Percentiles rank a stretch among this genome's conserved stretches.
Conservation (phyloP, 2,329 filamentous ascomycete species). For the Nemania abortiva region DNA sequence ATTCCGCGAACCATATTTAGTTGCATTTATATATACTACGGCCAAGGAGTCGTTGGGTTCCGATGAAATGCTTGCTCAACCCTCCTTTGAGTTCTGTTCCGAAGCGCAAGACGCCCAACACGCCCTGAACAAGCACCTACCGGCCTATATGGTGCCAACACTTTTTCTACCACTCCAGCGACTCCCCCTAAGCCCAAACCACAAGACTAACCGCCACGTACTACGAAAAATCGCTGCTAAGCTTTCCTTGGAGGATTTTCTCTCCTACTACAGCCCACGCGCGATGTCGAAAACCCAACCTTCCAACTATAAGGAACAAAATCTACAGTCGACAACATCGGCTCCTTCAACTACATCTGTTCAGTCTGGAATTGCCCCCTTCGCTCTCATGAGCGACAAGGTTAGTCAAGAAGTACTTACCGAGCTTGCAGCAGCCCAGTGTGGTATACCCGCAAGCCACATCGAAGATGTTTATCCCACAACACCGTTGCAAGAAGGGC, state of each 20-base stretch:
- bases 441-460: background rate
- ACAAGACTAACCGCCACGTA: background rate
- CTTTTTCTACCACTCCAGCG: slow-evolving; percentile 16
- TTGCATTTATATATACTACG: slow-evolving; percentile 15
- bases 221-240: background rate
- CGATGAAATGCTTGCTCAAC: slow-evolving; percentile 5
- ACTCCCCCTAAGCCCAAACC: background rate
- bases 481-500: slow-evolving; percentile 23
- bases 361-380: background rate
- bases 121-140: slow-evolving; percentile 5
- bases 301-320: background rate
- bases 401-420: slow-evolving; percentile 1
- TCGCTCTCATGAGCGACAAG: slow-evolving; percentile 2
- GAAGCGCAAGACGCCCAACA: slow-evolving; percentile 1
- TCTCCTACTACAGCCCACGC: background rate
- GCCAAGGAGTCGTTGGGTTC: background rate
- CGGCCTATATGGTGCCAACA: slow-evolving; percentile 28
- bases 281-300: background rate
- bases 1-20: slow-evolving; percentile 6
- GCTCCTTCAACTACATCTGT: background rate
- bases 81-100: slow-evolving; percentile 7
- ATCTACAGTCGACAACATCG: background rate
- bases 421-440: slow-evolving; percentile 11
- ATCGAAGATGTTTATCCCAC: slow-evolving; percentile 23
- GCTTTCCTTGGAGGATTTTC: slow-evolving; percentile 2